Conservation (phyloP, 108 stramenopile species). For the Stephanodiscus minutulus region DNA sequence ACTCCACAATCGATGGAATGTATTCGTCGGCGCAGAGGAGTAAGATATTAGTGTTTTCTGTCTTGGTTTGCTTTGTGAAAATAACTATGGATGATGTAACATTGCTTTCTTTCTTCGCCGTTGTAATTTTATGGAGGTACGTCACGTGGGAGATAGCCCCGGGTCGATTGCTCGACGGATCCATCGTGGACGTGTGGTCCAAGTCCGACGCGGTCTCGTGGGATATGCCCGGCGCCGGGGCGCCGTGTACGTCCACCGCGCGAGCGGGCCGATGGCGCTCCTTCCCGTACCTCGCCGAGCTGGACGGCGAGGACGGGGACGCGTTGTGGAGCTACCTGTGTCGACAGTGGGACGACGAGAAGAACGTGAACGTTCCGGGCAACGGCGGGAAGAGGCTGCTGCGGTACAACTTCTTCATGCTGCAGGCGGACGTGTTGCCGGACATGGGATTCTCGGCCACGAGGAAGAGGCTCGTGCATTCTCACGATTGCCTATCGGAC, state of each 20-base stretch:
- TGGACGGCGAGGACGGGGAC: conserved; percentile 77
- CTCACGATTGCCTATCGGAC: conserved; percentile 59
- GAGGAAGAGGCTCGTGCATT: conserved; percentile 78
- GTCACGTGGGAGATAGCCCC: conserved; percentile 92
- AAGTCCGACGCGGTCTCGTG: conserved; percentile 61
- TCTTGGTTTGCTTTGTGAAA: too few species aligned
- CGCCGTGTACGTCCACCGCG: conserved; percentile 80
- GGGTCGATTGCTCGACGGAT: conserved; percentile 74
- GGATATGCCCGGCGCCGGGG: conserved; percentile 82
- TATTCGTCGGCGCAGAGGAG: conserved; percentile 88
- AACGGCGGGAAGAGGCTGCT: conserved; percentile 61
- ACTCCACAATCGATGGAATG: conserved; percentile 87
- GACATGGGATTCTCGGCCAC: conserved; percentile 87
- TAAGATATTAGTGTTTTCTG: conserved; percentile 47
- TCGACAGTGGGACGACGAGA: conserved; percentile 77
- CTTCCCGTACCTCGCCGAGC: conserved; percentile 79
- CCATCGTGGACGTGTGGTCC: conserved; percentile 85
- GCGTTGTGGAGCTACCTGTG: conserved; percentile 83
- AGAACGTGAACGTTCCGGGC: conserved; percentile 38
- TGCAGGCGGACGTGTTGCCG: conserved; percentile 83
- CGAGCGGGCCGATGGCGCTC: conserved; percentile 86
- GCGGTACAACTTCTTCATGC: conserved; percentile 84
- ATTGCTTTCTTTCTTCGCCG: neutral
- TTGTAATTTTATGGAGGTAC: conserved; percentile 33
- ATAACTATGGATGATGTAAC: too few species aligned